Conservation (phyloP, 495 filamentous ascomycete genomes). For the Lophiotrema nucula region DNA sequence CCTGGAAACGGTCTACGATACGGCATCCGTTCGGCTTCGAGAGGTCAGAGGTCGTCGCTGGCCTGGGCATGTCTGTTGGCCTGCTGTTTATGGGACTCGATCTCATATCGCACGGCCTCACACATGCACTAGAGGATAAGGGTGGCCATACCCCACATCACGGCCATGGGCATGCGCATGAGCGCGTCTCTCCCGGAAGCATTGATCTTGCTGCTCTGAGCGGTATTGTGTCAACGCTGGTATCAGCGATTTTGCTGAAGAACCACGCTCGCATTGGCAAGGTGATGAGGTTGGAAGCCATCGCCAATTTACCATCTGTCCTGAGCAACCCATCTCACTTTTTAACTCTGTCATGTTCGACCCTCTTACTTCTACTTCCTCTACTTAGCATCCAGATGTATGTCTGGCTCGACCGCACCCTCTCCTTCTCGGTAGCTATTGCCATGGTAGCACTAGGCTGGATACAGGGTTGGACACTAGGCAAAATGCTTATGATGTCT, state of each 20-base stretch:
- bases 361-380: slow-evolving; percentile 78
- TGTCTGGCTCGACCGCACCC: slow-evolving; percentile 73
- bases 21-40: slow-evolving; percentile 87
- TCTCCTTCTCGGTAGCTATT: slow-evolving; percentile 75
- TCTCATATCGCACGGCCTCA: slow-evolving; percentile 85
- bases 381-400: slow-evolving; percentile 73
- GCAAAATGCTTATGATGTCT: slow-evolving; percentile 92
- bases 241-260: slow-evolving; percentile 81
- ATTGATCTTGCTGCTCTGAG: slow-evolving; percentile 81
- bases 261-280: slow-evolving; percentile 95
- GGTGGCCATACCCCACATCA: slow-evolving; percentile 68
- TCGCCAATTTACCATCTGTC: slow-evolving; percentile 76
- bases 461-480: slow-evolving; percentile 77
- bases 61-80: slow-evolving; percentile 95
- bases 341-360: slow-evolving; percentile 80
- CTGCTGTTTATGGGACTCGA: slow-evolving; percentile 96
- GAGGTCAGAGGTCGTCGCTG: slow-evolving; percentile 87
- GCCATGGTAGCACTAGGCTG: slow-evolving; percentile 84
- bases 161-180: slow-evolving; percentile 54
- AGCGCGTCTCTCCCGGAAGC: slow-evolving; percentile 67
- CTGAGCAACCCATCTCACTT: slow-evolving; percentile 92
- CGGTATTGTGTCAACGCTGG: slow-evolving; percentile 81
- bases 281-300: slow-evolving; percentile 73
- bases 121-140: slow-evolving; percentile 72
- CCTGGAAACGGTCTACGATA: slow-evolving; percentile 91